A percentile compares a stretch with the other conserved stretches of the same genome.
Conservation (phyloP, 345 rosid genomes). For the Rhodamnia rubescens region DNA sequence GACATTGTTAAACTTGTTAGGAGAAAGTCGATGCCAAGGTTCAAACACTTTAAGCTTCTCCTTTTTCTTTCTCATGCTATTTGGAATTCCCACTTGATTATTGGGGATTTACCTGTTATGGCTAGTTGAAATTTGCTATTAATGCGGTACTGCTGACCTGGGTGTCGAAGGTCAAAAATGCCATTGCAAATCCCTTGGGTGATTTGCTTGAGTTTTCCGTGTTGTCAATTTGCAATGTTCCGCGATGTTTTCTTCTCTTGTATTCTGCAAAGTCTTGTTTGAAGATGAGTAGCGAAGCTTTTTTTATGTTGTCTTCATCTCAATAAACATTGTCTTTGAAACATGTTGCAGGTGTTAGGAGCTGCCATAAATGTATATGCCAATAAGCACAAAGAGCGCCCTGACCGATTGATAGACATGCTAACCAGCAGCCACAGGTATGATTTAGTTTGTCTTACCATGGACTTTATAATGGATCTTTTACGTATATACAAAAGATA, state of each 20-base stretch:
- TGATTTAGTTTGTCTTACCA: background rate
- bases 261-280: background rate
- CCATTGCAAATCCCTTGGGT: background rate
- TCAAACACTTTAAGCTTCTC: background rate
- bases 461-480: background rate
- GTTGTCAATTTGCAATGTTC: background rate
- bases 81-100: background rate
- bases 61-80: background rate
- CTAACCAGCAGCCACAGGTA: constrained; percentile 95
- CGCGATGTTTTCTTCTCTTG: background rate
- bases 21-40: background rate
- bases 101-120: background rate
- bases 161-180: background rate
- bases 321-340: background rate
- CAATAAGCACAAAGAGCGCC: constrained; percentile 92
- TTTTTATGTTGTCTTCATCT: background rate
- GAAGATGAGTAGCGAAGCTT: background rate
- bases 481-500: background rate
- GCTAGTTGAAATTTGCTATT: background rate
- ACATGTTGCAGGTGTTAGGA: constrained; percentile 57
- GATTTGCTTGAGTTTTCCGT: background rate
- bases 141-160: background rate
- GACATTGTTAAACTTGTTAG: background rate
- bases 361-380: constrained; percentile 95
- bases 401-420: constrained; percentile 97